These are phyloP conservation scores for Meyerozyma sp. DNA, from an alignment of 1,139 yeast genomes.

Conservation along the genomic window DNA sequence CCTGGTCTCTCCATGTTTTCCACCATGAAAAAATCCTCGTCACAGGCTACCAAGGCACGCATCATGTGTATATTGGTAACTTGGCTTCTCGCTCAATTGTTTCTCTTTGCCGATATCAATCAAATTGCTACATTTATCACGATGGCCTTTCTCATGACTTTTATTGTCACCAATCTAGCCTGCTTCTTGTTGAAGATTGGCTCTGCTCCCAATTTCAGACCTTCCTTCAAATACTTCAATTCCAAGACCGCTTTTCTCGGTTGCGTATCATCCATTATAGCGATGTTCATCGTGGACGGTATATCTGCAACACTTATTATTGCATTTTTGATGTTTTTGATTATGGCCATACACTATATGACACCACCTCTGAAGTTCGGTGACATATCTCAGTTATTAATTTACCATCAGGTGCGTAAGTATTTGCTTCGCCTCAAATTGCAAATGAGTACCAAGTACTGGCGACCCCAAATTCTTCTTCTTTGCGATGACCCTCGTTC, in stretches of 20 bases:
- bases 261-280: constrained; percentile 59
- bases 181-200: constrained; percentile 84
- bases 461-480: constrained; percentile 92
- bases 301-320: constrained; percentile 76
- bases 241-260: constrained; percentile 79
- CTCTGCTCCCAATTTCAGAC: constrained; percentile 94
- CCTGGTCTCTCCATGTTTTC: constrained; percentile 69
- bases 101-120: constrained; percentile 83
- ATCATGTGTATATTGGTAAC: constrained; percentile 52
- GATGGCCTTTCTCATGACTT: constrained; percentile 95
- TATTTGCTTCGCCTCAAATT: constrained; percentile 75
- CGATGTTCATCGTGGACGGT: constrained; percentile 95
- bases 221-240: constrained; percentile 84
- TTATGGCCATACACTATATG: constrained; percentile 75
- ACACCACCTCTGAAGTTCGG: constrained; percentile 98
- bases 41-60: constrained; percentile 53
- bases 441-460: constrained; percentile 86
- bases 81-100: constrained; percentile 77
- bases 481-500: constrained; percentile 88
- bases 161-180: constrained; percentile 87
- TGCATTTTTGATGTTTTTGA: constrained; percentile 56
- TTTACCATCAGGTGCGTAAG: constrained; percentile 93
- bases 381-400: constrained; percentile 89
- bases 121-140: constrained; percentile 93
- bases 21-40: constrained; percentile 33